Percentiles rank a stretch among this genome's conserved stretches.
Evolutionary conservation across 257 asterid species (phyloP).

Genomic region (Capsicum pubescens): DNA sequence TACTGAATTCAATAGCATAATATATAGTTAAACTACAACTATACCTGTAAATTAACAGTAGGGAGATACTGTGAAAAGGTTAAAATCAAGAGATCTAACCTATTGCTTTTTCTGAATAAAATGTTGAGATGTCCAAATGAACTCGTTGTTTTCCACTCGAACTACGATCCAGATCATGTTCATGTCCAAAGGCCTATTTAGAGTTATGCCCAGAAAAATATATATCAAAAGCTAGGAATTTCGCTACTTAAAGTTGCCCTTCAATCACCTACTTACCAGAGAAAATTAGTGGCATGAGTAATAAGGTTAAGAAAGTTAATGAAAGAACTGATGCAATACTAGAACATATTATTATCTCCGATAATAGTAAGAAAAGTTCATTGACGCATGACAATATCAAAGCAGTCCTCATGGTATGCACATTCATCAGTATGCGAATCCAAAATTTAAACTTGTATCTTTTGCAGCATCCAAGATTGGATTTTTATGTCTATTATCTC

Average conservation of each 20-base stretch:
- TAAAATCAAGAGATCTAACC: neutral
- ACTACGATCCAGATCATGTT: neutral
- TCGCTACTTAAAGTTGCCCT: conserved; percentile 3
- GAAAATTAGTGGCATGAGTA: conserved; percentile 5
- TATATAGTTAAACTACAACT: neutral
- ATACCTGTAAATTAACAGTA: neutral
- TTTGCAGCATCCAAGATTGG: too few species aligned
- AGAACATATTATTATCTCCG: too few species aligned
- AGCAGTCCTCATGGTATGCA: too few species aligned
- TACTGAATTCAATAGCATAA: neutral
- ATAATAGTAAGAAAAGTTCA: too few species aligned
- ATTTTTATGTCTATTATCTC: too few species aligned
- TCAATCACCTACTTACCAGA: conserved; percentile 33
- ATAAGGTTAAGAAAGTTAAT: too few species aligned
- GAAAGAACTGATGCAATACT: too few species aligned
- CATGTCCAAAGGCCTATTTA: neutral
- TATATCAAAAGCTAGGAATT: neutral
- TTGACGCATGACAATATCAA: too few species aligned
- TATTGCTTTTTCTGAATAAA: neutral
- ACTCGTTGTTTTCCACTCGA: too few species aligned
- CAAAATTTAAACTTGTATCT: too few species aligned
- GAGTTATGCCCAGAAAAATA: neutral
- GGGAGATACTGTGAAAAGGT: neutral
- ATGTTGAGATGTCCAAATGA: neutral
- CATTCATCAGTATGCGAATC: too few species aligned